Conservation (phyloP, 176 grass and related monocot genomes). For the Ensete glaucum region DNA sequence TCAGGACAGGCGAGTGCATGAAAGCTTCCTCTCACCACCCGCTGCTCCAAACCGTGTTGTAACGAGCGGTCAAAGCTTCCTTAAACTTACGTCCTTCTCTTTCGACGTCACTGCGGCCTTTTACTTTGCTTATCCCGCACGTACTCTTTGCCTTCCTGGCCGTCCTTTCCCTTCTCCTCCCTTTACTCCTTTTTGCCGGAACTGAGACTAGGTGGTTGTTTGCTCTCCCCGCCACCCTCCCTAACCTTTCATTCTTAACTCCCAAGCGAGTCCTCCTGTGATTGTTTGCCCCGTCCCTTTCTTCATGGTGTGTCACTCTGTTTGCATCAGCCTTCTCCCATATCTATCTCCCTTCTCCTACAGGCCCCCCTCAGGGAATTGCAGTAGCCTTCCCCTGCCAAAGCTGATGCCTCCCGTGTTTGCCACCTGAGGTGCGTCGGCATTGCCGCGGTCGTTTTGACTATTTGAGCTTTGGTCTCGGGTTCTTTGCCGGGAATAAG, state of each 20-base stretch:
- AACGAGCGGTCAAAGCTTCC: not conserved
- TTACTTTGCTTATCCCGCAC: slow-evolving; percentile 17
- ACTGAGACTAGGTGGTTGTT: slow-evolving; percentile 31
- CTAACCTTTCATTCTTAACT: slow-evolving; percentile 15
- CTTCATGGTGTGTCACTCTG: slow-evolving; percentile 20
- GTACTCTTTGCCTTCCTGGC: slow-evolving; percentile 14
- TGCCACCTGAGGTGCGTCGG: not conserved
- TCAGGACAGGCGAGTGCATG: slow-evolving; percentile 4
- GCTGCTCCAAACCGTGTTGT: slow-evolving; percentile 25
- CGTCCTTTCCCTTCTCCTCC: slow-evolving; percentile 28
- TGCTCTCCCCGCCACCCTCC: slow-evolving; percentile 5
- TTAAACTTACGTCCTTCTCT: slow-evolving; percentile 9
- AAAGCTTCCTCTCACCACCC: slow-evolving; percentile 66
- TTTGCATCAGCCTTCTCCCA: slow-evolving; percentile 10
- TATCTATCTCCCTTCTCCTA: not conserved
- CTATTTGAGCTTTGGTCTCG: not conserved
- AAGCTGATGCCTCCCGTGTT: not conserved
- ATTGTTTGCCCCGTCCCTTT: slow-evolving; percentile 8
- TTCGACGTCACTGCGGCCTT: not conserved
- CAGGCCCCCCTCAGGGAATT: slow-evolving; percentile 1
- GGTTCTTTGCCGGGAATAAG: not conserved
- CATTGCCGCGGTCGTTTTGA: not conserved
- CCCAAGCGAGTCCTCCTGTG: slow-evolving; percentile 16
- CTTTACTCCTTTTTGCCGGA: slow-evolving; percentile 83
- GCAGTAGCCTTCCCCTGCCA: not conserved